A percentile compares a stretch with the other conserved stretches of the same genome.
Evolutionary conservation across 2,329 filamentous ascomycete species (phyloP).

Genomic region (Thermothelomyces thermophilus): DNA sequence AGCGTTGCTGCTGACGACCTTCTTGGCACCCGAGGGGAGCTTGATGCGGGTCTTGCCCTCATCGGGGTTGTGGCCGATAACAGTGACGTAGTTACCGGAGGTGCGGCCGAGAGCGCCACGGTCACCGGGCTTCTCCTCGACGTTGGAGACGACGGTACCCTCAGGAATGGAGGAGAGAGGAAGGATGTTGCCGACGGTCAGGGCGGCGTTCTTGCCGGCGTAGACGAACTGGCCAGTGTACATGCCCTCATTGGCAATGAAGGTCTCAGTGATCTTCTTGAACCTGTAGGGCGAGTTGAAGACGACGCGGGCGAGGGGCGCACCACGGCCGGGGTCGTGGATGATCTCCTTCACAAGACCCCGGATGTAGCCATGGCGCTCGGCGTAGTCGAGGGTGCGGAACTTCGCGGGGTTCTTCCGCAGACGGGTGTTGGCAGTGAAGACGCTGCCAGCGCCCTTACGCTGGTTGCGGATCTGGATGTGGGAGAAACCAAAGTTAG

Average conservation of each 20-base stretch:
- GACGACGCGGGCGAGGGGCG: slow-evolving; percentile 90
- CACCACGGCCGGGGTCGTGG: slow-evolving; percentile 97
- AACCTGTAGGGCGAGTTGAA: slow-evolving; percentile 99
- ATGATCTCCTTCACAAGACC: slow-evolving; percentile 98
- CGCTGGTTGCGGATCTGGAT: slow-evolving; percentile 57
- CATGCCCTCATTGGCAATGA: slow-evolving; percentile 99
- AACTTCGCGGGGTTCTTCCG: slow-evolving; percentile 94
- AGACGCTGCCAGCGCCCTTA: slow-evolving; percentile 54
- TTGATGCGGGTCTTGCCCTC: slow-evolving; percentile 99
- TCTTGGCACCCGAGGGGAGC: slow-evolving; percentile 98
- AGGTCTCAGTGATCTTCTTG: slow-evolving; percentile 97
- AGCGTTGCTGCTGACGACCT: slow-evolving; percentile 85
- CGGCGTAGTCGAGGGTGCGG: slow-evolving; percentile 91
- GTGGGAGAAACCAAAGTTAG: slow-evolving; percentile 21
- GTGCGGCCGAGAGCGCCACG: slow-evolving; percentile 93
- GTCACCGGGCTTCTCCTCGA: slow-evolving; percentile 98
- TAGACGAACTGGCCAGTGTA: slow-evolving; percentile 99
- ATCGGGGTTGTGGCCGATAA: slow-evolving; percentile 95
- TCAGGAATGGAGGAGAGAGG: slow-evolving; percentile 91
- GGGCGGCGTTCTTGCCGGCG: slow-evolving; percentile 95
- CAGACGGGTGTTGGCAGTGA: slow-evolving; percentile 67
- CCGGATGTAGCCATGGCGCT: slow-evolving; percentile 95
- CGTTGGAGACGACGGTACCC: slow-evolving; percentile 98
- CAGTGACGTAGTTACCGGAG: slow-evolving; percentile 98
- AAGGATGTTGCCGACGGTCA: slow-evolving; percentile 97